These are phyloP conservation scores for Fusarium sp. DNA, from an alignment of 2,329 filamentous ascomycete genomes.

Conservation along the genomic window DNA sequence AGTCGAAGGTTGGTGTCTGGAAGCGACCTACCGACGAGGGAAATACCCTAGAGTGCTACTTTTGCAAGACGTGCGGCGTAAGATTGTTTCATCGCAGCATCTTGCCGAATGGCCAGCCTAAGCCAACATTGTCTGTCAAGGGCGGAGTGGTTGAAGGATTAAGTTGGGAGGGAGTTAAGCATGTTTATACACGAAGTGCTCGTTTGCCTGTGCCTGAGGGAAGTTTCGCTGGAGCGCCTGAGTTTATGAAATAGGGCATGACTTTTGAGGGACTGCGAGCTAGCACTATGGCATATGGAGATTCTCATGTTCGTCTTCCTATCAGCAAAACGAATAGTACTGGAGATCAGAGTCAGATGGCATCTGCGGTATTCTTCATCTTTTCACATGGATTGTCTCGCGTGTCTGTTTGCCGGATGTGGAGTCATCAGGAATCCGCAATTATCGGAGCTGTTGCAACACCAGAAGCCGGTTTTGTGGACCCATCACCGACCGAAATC, in stretches of 20 bases:
- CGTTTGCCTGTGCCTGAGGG: constrained; percentile 57
- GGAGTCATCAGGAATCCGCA: constrained; percentile 25
- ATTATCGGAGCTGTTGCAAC: constrained; percentile 18
- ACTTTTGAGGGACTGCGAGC: not conserved
- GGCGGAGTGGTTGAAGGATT: constrained; percentile 58
- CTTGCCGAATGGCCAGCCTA: constrained; percentile 52
- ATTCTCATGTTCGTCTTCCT: not conserved
- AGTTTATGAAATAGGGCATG: not conserved
- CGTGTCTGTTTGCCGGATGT: not conserved
- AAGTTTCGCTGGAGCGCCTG: constrained; percentile 40
- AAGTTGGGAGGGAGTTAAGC: constrained; percentile 53
- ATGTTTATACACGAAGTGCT: constrained; percentile 60
- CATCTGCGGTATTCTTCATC: not conserved
- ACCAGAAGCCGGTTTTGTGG: constrained; percentile 32
- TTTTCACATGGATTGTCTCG: not conserved
- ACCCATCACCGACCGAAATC: constrained; percentile 28
- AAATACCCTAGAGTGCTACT: constrained; percentile 57
- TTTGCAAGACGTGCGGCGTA: constrained; percentile 57
- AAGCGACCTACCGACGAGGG: constrained; percentile 54
- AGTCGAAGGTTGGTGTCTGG: constrained; percentile 51
- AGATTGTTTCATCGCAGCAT: constrained; percentile 59
- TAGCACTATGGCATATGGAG: not conserved
- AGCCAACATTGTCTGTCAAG: constrained; percentile 57
- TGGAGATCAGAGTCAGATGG: not conserved
- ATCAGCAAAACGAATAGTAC: not conserved